phyloP scores from a whole-genome alignment of 768 basidiomycete genomes.

The Dioszegia hungarica region DNA sequence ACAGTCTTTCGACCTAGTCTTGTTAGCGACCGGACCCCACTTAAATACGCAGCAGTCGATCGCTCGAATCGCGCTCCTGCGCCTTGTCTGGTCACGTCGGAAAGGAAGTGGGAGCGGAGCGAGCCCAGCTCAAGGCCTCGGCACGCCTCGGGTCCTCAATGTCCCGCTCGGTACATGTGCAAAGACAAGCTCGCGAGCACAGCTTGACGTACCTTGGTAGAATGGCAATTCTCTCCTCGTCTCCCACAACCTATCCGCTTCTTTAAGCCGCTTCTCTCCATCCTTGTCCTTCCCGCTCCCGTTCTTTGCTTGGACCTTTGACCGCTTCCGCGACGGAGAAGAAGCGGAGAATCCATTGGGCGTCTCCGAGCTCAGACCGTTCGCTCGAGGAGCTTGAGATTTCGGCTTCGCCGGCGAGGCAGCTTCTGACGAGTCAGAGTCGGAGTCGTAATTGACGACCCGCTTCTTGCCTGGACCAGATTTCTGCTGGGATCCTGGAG shows the following conservation, averaged over 20 bases:
- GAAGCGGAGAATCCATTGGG: background rate
- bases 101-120: too few relatives aligned
- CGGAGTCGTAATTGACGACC: slow-evolving; percentile 1
- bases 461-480: slow-evolving; percentile 1
- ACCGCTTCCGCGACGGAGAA: background rate
- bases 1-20: slow-evolving; percentile 33
- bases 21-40: background rate
- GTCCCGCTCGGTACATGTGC: too few relatives aligned
- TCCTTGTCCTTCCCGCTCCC: background rate
- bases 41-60: too few relatives aligned
- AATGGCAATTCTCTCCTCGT: slow-evolving; percentile 39
- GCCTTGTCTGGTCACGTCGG: too few relatives aligned
- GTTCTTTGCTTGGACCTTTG: background rate
- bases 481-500: background rate
- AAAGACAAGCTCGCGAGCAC: too few relatives aligned
- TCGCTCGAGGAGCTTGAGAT: too few relatives aligned
- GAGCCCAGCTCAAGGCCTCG: too few relatives aligned
- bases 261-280: slow-evolving; percentile 3
- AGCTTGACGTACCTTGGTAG: slow-evolving; percentile 43
- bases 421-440: background rate
- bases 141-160: too few relatives aligned
- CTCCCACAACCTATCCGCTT: slow-evolving; percentile 31
- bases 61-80: too few relatives aligned
- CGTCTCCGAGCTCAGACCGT: background rate
- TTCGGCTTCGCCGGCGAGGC: too few relatives aligned